Conservation (phyloP, 176 grass and related monocot genomes). For the Phoenix dactylifera region DNA sequence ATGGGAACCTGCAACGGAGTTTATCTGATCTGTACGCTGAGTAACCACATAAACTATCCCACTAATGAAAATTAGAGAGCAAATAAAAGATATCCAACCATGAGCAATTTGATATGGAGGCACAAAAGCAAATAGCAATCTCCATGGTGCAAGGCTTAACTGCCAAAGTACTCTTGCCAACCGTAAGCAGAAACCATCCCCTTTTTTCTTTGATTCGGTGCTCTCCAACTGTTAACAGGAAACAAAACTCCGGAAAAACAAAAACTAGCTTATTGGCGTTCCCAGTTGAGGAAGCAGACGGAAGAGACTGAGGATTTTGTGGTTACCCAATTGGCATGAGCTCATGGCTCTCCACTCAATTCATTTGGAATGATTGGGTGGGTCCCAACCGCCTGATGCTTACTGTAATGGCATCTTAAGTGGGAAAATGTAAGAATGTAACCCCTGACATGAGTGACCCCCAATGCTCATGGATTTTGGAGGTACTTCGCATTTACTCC, state of each 20-base stretch:
- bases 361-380: no score
- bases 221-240: constrained; percentile 41
- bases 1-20: constrained; percentile 65
- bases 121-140: constrained; percentile 63
- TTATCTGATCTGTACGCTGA: constrained; percentile 83
- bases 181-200: constrained; percentile 20
- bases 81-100: constrained; percentile 79
- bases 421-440: no score
- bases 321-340: no score
- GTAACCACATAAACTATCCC: constrained; percentile 85
- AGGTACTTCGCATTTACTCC: no score
- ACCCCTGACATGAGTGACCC: no score
- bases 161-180: constrained; percentile 38
- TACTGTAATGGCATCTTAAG: no score
- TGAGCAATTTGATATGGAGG: constrained; percentile 63
- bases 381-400: no score
- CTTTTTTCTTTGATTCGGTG: constrained; percentile 35
- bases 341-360: no score
- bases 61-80: constrained; percentile 61
- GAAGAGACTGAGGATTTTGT: no score
- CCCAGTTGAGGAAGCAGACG: no score
- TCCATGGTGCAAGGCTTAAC: constrained; percentile 49
- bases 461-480: no score
- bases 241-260: constrained; percentile 1
- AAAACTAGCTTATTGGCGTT: no score